Base-by-base conservation (phyloP, 2,329 filamentous ascomycete genomes). In the Fusarium protoensiforme region DNA sequence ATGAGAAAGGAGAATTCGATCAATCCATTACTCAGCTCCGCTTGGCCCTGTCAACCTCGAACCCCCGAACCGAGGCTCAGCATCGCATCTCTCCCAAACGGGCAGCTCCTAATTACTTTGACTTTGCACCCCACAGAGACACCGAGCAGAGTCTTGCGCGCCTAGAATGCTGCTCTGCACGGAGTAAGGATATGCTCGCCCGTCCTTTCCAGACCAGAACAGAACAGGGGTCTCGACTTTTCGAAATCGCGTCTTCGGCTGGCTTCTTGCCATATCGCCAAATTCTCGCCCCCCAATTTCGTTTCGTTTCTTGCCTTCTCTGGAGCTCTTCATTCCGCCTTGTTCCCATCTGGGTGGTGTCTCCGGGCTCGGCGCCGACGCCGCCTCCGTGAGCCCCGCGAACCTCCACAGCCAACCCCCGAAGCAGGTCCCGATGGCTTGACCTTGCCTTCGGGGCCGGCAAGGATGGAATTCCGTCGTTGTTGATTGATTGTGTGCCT, bases 11-110 rank as follows among this genome's bases (percentile, higher is more conserved):
- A 61, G 27, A 63, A 48, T 38, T 27, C n/a, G 35, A 51, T 60
- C 59, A 59, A 56, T 61, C 54, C 22, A 60, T 53, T 46, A 48
- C 43, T 43, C 43, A 60, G 68, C 51, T 71, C 67, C 64, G 70
- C 61, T 29, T 35, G 31, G 27, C 41, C 46, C 41, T 46, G 43
- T 22, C 46, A 65, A 54, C 27, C 63, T 43, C 64, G 22, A 56
- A 71, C 60, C 53, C 36, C 35, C 46, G 53, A 74, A 41, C 71
- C 71, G 71, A 73, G 71, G 71, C 59, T 54, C 63, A 71, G 51
- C 53, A 62, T 53, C 43, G 16, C 59, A 57, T 41, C 27, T 46
- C 53, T 48, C 59, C 46, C 43, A 62, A 62, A 62, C 31, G 31
- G 59, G 59, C 59, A 41, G 33, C 35, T 61, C 59, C 59, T 48